Evolutionary conservation across 2,329 filamentous ascomycete species (phyloP), one percentile per base, ranked within the genome.

Genomic region (Aspergillus texensis): DNA sequence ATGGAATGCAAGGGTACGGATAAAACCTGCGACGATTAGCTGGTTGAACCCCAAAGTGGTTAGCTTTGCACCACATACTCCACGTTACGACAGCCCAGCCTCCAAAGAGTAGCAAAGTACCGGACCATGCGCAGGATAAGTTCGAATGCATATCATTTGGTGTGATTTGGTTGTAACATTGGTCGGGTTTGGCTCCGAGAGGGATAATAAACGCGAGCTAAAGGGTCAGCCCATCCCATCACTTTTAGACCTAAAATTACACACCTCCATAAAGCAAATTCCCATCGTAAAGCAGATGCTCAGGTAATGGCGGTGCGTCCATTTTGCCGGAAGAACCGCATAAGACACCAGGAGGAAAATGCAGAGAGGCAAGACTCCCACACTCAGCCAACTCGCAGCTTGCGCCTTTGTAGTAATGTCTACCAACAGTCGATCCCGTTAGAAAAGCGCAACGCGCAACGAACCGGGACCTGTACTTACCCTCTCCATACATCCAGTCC

Each of bases 161-260:
- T 0, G 95, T 99, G 73, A 99, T 98, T 53, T 85, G 83, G 75
- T 99, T 91, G 75, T 88, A 91, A 77, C 95, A 99, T 81, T 96
- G 88, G 0, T 92, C 81, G 1, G 94, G 93, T 64, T 89, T 85
- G 30, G 88, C 88, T 14, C 88, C 93, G 26, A 97, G 85, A 0
- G 95, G 94, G 46, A 99, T 88, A 52, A 97, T 91, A 76, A 98
- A 97, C 34, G 93, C 93, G 68, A 98, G 84, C 89, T 96, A 64
- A 21, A 32, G 3, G 2, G 63, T 71, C 43, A 74, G 70, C 46
- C 26, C 68, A 60, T 52, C 10, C 21, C 50, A 11, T 10, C 16
- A 21, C 32, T 24, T 14, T 6, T 34, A 3, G 48, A 19, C 8
- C 45, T 46, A 11, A 21, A 30, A 4, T 19, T 58, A 46, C 91